Percentiles rank a stretch among this genome's conserved stretches.
These are phyloP conservation scores for Spencermartinsiella europaea DNA, from an alignment of 805 yeast species.

Conservation along the genomic window DNA sequence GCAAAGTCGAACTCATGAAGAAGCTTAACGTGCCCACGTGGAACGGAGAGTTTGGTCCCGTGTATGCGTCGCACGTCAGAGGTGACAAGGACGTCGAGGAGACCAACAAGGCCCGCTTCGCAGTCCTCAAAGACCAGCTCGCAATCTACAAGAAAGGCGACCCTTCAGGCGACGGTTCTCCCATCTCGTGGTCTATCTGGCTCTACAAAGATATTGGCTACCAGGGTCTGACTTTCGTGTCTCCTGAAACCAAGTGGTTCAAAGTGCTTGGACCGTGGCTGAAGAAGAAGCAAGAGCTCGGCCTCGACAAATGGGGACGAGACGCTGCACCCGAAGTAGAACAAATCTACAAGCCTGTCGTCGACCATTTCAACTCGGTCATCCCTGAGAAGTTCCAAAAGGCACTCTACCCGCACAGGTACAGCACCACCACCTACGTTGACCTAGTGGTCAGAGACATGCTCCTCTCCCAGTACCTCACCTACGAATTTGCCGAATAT, in stretches of 20 bases:
- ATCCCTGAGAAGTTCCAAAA: conserved; percentile 39
- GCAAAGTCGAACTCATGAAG: conserved; percentile 42
- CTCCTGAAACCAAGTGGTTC: conserved; percentile 42
- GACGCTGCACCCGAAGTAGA: conserved; percentile 40
- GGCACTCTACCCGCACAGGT: conserved; percentile 37
- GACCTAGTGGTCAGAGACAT: conserved; percentile 40
- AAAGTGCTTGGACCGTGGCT: conserved; percentile 40
- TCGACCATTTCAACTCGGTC: conserved; percentile 35
- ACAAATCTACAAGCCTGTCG: conserved; percentile 33
- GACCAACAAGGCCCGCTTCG: conserved; percentile 38
- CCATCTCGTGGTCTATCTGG: conserved; percentile 51
- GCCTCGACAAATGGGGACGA: conserved; percentile 48
- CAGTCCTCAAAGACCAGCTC: conserved; percentile 43
- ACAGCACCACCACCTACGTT: conserved; percentile 31
- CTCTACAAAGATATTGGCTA: conserved; percentile 49
- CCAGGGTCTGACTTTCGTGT: conserved; percentile 46
- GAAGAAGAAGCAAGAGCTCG: conserved; percentile 40
- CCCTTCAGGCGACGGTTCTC: conserved; percentile 43
- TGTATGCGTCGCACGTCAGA: conserved; percentile 39
- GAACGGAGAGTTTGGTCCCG: conserved; percentile 53
- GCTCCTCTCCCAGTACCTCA: conserved; percentile 40
- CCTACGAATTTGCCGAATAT: conserved; percentile 43
- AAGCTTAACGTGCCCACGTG: conserved; percentile 43
- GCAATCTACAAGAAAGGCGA: conserved; percentile 41
- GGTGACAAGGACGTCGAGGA: conserved; percentile 38